Percentiles rank a stretch among this genome's conserved stretches.
Conservation (phyloP, 2,329 filamentous ascomycete genomes). For the Catunica adiposa region DNA sequence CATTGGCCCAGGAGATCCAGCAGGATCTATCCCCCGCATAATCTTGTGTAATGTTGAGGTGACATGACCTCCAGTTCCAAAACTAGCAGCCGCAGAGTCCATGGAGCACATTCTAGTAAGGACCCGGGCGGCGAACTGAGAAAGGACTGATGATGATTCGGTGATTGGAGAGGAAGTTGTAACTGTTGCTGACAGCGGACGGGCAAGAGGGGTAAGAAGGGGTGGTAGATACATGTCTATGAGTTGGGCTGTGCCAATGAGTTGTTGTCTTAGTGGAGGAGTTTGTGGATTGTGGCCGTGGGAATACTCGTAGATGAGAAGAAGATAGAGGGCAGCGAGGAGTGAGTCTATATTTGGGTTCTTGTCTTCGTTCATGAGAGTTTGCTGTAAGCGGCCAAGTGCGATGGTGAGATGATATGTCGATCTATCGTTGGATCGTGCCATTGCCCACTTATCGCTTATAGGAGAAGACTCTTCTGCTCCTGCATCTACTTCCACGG, state of each 20-base stretch:
- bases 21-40: background rate
- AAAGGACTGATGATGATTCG: background rate
- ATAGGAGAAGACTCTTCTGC: background rate
- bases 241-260: background rate
- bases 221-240: background rate
- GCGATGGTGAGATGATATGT: background rate
- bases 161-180: background rate
- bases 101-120: background rate
- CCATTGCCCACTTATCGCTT: background rate
- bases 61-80: background rate
- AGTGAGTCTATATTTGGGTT: background rate
- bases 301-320: conserved; percentile 1
- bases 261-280: background rate
- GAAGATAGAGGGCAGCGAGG: background rate
- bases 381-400: background rate
- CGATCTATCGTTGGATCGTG: background rate
- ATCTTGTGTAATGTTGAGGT: background rate
- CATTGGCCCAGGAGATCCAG: background rate
- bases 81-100: background rate
- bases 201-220: background rate
- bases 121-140: background rate
- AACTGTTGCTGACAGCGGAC: background rate
- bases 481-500: background rate
- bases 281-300: background rate
- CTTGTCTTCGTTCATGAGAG: background rate